Conservation (phyloP, 108 stramenopile species). For the Cyclotella choctawhatcheeana region DNA sequence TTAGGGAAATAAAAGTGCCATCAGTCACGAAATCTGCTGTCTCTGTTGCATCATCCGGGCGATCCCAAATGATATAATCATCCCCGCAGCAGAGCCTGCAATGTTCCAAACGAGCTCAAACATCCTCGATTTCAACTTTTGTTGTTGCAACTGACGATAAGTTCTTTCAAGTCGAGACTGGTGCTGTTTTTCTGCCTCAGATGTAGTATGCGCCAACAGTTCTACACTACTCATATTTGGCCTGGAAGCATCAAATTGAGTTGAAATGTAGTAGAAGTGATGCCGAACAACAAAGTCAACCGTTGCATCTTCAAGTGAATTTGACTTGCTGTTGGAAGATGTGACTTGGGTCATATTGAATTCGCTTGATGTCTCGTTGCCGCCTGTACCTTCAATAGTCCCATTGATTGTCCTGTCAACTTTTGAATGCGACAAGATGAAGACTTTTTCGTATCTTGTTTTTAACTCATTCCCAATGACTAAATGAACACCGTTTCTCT, state of each 20-base stretch:
- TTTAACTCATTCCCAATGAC: slow-evolving; percentile 96
- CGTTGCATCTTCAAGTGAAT: slow-evolving; percentile 66
- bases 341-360: slow-evolving; percentile 32
- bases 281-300: slow-evolving; percentile 69
- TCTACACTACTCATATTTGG: slow-evolving; percentile 25
- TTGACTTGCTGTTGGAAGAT: slow-evolving; percentile 25
- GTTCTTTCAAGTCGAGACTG: slow-evolving; percentile 43
- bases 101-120: slow-evolving; percentile 40
- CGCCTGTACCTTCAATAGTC: slow-evolving; percentile 12
- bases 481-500: slow-evolving; percentile 91
- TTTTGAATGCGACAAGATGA: slow-evolving; percentile 53
- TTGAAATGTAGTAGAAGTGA: slow-evolving; percentile 85
- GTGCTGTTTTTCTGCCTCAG: slow-evolving; percentile 46
- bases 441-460: slow-evolving; percentile 87
- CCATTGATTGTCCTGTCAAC: slow-evolving; percentile 9
- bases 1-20: too few relatives aligned
- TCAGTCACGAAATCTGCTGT: slow-evolving; percentile 1
- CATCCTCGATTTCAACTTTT: slow-evolving; percentile 57
- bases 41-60: slow-evolving; percentile 33
- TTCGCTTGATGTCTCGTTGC: slow-evolving; percentile 43
- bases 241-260: background rate
- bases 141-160: slow-evolving; percentile 50
- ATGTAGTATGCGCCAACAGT: slow-evolving; percentile 25
- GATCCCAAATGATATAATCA: slow-evolving; percentile 55
- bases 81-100: slow-evolving; percentile 53